Conservation (phyloP, 768 basidiomycete genomes). For the Glaciozyma martinii region DNA sequence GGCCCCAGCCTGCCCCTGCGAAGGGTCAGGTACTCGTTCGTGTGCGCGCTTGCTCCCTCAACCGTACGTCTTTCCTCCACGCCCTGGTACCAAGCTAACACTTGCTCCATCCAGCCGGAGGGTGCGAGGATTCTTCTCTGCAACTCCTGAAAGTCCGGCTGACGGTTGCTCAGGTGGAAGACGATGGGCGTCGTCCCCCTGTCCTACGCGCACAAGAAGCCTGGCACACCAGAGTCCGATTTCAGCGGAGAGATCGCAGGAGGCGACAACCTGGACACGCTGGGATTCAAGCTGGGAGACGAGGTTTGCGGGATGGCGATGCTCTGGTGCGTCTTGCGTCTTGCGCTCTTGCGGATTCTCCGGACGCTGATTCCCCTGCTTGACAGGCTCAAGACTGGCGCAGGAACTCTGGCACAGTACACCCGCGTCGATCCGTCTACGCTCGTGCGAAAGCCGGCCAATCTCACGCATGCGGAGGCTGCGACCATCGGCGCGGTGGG, state of each 20-base stretch:
- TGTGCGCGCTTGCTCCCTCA: constrained; percentile 53
- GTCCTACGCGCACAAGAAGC: constrained; percentile 44
- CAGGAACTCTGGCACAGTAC: constrained; percentile 58
- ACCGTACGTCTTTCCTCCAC: constrained; percentile 49
- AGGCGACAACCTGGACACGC: constrained; percentile 44
- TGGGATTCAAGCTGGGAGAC: constrained; percentile 53
- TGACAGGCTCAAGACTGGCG: constrained; percentile 39
- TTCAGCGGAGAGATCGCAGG: constrained; percentile 55
- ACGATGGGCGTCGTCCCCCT: constrained; percentile 49
- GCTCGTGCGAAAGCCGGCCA: constrained; percentile 46
- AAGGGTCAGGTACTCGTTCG: constrained; percentile 48
- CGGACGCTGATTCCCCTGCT: neutral
- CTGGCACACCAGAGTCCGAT: constrained; percentile 55
- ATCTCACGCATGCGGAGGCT: constrained; percentile 51
- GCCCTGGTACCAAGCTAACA: neutral
- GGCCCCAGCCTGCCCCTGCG: constrained; percentile 40
- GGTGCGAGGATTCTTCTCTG: neutral
- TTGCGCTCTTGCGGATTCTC: neutral
- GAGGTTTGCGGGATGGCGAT: constrained; percentile 53
- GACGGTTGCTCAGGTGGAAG: constrained; percentile 43
- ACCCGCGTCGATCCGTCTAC: constrained; percentile 44
- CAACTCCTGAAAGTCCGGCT: neutral
- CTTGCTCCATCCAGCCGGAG: neutral
- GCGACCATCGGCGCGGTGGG: constrained; percentile 55
- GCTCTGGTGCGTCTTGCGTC: constrained; percentile 33